Evolutionary conservation across 169 alveolate genomes (phyloP).

Genomic region (Plasmodium fragile): DNA sequence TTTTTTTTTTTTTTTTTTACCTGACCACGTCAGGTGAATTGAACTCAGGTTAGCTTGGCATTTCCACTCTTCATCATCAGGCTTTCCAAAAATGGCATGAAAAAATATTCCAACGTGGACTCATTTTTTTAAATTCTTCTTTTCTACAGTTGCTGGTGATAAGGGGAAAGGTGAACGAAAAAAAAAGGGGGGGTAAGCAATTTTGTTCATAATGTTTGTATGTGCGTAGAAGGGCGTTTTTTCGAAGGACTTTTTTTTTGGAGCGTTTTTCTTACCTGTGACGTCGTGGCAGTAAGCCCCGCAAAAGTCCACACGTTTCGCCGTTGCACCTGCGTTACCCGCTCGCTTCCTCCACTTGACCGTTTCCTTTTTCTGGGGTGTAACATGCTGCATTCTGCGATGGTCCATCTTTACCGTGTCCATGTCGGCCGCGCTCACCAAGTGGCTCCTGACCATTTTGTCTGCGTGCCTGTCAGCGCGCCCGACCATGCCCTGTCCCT

Average conservation of each 20-base stretch:
- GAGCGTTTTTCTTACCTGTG: conserved; percentile 1
- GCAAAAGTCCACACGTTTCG: neutral
- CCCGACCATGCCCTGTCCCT: neutral
- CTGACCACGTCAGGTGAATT: conserved; percentile 4
- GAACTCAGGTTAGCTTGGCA: neutral
- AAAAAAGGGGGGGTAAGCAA: neutral
- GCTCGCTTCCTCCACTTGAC: neutral
- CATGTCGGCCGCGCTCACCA: neutral
- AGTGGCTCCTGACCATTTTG: neutral
- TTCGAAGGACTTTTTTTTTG: neutral
- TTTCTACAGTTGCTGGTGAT: neutral
- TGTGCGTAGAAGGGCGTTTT: neutral
- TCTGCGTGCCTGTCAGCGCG: neutral
- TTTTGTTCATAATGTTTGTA: neutral
- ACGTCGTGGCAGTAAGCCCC: neutral
- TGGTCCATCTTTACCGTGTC: neutral
- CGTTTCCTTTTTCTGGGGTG: neutral
- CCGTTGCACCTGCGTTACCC: neutral
- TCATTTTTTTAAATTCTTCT: conserved; percentile 1
- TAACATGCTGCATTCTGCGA: neutral
- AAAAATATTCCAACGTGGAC: neutral
- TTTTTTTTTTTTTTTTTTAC: neutral
- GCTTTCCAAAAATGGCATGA: neutral
- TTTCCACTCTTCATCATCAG: neutral
- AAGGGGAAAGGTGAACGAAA: neutral